Evolutionary conservation across 2,329 filamentous ascomycete genomes (phyloP).

Genomic region (Boeremia exigua): DNA sequence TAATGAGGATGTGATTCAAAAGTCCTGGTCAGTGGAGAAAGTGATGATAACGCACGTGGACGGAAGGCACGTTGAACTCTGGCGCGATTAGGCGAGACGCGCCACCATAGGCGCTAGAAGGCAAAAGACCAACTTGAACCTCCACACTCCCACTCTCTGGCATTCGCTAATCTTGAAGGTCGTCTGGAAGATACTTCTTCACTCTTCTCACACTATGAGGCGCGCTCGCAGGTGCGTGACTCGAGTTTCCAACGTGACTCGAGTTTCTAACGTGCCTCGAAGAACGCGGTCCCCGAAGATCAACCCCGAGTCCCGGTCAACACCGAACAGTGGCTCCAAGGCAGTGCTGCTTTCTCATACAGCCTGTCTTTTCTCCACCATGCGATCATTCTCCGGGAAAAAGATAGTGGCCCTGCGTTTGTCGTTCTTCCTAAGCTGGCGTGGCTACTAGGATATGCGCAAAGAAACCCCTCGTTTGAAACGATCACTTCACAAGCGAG

Average conservation of each 20-base stretch:
- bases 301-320: slow-evolving; percentile 10
- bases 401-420: background rate
- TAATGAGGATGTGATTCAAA: background rate
- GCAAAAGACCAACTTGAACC: background rate
- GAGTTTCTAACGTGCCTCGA: background rate
- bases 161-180: background rate
- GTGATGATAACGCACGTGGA: background rate
- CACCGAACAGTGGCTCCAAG: slow-evolving; percentile 5
- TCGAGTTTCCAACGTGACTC: background rate
- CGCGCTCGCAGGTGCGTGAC: background rate
- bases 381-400: slow-evolving; percentile 1
- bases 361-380: slow-evolving; percentile 7
- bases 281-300: slow-evolving; percentile 9
- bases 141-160: background rate
- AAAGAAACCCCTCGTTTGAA: background rate
- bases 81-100: slow-evolving; percentile 13
- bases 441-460: background rate
- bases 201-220: background rate
- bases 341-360: slow-evolving; percentile 1
- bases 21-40: background rate
- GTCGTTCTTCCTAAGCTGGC: background rate
- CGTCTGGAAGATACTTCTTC: background rate
- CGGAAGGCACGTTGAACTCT: background rate
- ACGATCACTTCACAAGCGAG: background rate
- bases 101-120: background rate